These are phyloP conservation scores for Yamadazyma siamensis DNA, from an alignment of 1,139 yeast species.

Conservation along the genomic window DNA sequence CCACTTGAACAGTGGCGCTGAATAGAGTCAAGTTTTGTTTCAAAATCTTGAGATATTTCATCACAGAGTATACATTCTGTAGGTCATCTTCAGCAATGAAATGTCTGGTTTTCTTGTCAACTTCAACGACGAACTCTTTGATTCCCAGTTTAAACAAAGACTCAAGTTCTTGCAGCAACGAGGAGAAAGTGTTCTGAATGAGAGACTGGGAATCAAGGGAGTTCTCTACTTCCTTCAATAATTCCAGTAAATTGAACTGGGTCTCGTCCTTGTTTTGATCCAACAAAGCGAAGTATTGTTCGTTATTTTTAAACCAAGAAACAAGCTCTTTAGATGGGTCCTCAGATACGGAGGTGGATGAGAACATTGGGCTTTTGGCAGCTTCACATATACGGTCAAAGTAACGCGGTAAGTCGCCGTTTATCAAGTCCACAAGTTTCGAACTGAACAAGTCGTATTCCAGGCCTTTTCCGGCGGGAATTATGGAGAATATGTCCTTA, in stretches of 20 bases:
- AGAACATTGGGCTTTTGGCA: conserved; percentile 9
- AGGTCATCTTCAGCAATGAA: conserved; percentile 1
- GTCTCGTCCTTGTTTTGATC: too few relatives aligned
- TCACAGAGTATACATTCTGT: conserved; percentile 2
- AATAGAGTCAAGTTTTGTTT: conserved; percentile 5
- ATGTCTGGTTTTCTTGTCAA: conserved; percentile 1
- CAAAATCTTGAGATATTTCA: conserved; percentile 5
- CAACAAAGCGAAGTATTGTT: too few relatives aligned
- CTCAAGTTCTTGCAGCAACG: too few relatives aligned
- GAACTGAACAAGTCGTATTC: conserved; percentile 7
- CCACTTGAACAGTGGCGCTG: too few relatives aligned
- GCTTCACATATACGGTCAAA: conserved; percentile 11
- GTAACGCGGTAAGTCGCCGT: conserved; percentile 9
- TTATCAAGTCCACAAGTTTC: conserved; percentile 11
- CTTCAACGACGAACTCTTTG: conserved; percentile 1
- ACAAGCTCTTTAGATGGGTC: conserved; percentile 7
- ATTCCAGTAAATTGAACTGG: too few relatives aligned
- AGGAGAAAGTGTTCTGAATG: too few relatives aligned
- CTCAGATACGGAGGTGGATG: conserved; percentile 3
- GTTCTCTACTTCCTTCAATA: too few relatives aligned
- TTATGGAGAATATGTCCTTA: too few relatives aligned
- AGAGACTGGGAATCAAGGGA: too few relatives aligned
- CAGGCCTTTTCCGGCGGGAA: too few relatives aligned
- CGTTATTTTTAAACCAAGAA: conserved; percentile 10
- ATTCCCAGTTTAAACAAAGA: too few relatives aligned